Conservation (phyloP, 352 stramenopile genomes). For the Phytophthora ohioensis region DNA sequence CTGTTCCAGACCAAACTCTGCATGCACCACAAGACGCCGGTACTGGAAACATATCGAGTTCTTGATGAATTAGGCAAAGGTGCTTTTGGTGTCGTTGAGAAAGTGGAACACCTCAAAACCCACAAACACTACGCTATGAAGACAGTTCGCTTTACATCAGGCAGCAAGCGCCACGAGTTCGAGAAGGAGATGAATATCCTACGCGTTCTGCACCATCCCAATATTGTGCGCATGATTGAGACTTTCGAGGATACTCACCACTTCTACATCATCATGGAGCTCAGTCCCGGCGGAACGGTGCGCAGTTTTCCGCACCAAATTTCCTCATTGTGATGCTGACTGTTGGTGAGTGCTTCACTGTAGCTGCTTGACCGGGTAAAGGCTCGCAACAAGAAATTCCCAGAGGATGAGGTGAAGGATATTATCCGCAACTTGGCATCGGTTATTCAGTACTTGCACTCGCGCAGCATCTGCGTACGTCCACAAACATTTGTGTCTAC, state of each 20-base stretch:
- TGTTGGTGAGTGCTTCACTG: not conserved
- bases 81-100: conserved; percentile 79
- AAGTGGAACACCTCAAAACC: conserved; percentile 75
- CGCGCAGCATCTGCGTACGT: conserved; percentile 81
- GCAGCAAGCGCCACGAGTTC: conserved; percentile 73
- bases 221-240: conserved; percentile 84
- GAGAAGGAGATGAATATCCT: conserved; percentile 84
- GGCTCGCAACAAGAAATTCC: conserved; percentile 48
- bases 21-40: conserved; percentile 70
- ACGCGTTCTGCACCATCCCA: conserved; percentile 78
- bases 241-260: conserved; percentile 80
- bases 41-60: conserved; percentile 54
- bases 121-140: conserved; percentile 84
- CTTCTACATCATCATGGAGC: conserved; percentile 91
- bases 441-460: conserved; percentile 84
- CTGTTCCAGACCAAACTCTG: conserved; percentile 85
- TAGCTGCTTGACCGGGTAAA: conserved; percentile 77
- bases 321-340: too few species aligned
- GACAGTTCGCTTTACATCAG: conserved; percentile 70
- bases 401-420: conserved; percentile 65
- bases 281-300: conserved; percentile 72
- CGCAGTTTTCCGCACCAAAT: not conserved
- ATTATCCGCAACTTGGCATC: conserved; percentile 73
- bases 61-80: conserved; percentile 72
- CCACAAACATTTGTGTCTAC: too few species aligned